Base-by-base conservation (phyloP, 768 basidiomycete genomes). In the Porphyrellus cyaneotinctus region DNA sequence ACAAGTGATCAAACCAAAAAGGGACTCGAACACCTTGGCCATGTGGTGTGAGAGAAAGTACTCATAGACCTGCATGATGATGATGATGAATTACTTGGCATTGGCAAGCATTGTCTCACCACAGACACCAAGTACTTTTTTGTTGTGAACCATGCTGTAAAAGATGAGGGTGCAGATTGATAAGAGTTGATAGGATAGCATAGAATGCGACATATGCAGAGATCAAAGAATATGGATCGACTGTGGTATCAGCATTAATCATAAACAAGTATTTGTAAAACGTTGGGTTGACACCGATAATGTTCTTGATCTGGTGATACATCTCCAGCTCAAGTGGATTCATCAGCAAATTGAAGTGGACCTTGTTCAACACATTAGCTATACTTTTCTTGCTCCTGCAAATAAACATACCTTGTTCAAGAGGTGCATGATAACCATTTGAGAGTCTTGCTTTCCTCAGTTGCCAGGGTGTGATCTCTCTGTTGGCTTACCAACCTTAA, bases 281-380 rank as follows among this genome's bases (percentile, higher is more conserved):
- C 0, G 92, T 87, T 3, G 95, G 97, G 71, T 99, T 97, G 64
- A 99, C 93, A 70, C 97, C 97, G 62, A 99, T 97, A 49, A 98
- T 94, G 64, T 99, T 99, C 81, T 97, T 93, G 79, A 98, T 94
- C 71, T 99, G 97, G n/a, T n/a, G n/a, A n/a, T n/a, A n/a, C n/a
- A n/a, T n/a, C n/a, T n/a, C n/a, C n/a, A n/a, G n/a, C n/a, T 99
- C 97, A 56, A 95, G 72, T 1, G 97, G 97, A 64, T 88, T 91
- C 97, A 99, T 98, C 0, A 94, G 87, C 20, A 91, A 71, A 68
- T 95, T 91, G 72, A 95, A 98, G 71, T 98, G 97, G 41, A 98
- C 97, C 91, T n/a, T 93, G 54, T 22, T 4, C 47, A 38, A 13
- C n/a, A n/a, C n/a, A n/a, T n/a, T n/a, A n/a, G n/a, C n/a, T n/a